Conservation (phyloP, 768 basidiomycete genomes). For the Panaeolus papilionaceus region DNA sequence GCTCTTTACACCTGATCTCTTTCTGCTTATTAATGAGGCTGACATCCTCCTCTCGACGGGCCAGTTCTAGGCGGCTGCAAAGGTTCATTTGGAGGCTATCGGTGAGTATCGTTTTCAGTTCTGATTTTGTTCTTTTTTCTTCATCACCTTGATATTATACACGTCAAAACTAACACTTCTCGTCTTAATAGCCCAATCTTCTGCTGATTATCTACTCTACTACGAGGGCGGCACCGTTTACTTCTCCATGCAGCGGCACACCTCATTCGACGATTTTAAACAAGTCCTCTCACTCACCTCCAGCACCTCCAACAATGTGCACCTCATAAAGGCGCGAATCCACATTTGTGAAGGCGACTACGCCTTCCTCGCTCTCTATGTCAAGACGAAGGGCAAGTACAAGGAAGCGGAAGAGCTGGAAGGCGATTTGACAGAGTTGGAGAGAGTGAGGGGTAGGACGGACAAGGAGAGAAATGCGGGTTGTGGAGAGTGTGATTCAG, state of each 20-base stretch:
- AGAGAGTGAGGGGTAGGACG: conserved; percentile 67
- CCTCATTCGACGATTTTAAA: conserved; percentile 77
- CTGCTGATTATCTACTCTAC: conserved; percentile 84
- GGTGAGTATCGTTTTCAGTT: conserved; percentile 43
- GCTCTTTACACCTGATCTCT: conserved; percentile 59
- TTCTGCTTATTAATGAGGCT: conserved; percentile 71
- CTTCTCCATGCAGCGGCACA: conserved; percentile 76
- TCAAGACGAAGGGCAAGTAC: conserved; percentile 50
- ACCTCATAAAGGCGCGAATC: conserved; percentile 89
- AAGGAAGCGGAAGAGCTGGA: conserved; percentile 63
- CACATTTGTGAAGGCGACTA: conserved; percentile 74
- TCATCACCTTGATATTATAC: no score
- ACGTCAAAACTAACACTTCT: no score
- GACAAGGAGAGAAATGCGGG: conserved; percentile 18
- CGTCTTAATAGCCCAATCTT: conserved; percentile 67
- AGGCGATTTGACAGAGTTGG: conserved; percentile 63
- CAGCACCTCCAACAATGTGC: conserved; percentile 78
- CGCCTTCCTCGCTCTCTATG: conserved; percentile 68
- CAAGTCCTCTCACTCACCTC: conserved; percentile 80
- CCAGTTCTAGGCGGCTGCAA: conserved; percentile 83
- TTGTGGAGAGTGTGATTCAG: conserved; percentile 21
- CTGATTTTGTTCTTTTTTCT: no score
- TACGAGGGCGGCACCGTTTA: conserved; percentile 95
- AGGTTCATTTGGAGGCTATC: conserved; percentile 80
- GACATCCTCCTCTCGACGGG: conserved; percentile 71